Evolutionary conservation across 495 filamentous ascomycete genomes (phyloP).

Genomic region (Apiosordaria backusii): DNA sequence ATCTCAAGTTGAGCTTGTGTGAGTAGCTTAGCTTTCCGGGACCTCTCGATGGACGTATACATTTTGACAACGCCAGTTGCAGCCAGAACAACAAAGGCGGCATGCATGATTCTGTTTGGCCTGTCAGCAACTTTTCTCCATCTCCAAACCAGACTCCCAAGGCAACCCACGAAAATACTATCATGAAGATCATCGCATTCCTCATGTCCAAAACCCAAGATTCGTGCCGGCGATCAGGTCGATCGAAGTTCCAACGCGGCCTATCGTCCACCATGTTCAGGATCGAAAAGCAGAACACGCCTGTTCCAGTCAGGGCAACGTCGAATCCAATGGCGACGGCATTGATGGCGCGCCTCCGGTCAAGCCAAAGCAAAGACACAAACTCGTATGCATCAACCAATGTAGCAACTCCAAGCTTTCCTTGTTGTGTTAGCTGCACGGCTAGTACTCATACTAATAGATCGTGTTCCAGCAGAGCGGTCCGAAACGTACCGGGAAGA

Average conservation of each 20-base stretch:
- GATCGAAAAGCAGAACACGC: conserved; percentile 29
- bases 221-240: neutral
- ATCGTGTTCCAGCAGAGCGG: neutral
- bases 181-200: conserved; percentile 32
- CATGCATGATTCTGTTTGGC: conserved; percentile 21
- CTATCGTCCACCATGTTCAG: conserved; percentile 17
- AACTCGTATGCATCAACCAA: conserved; percentile 23
- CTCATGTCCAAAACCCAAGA: conserved; percentile 22
- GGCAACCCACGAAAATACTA: conserved; percentile 26
- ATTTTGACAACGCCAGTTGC: conserved; percentile 17
- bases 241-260: neutral
- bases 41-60: conserved; percentile 9
- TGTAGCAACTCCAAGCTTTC: conserved; percentile 18
- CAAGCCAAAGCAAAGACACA: conserved; percentile 19
- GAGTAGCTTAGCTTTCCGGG: neutral
- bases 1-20: conserved; percentile 22
- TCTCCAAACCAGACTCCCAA: no score
- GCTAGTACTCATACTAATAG: neutral
- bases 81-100: conserved; percentile 23
- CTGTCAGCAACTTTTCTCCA: neutral
- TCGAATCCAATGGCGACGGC: conserved; percentile 22
- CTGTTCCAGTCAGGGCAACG: conserved; percentile 16
- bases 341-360: conserved; percentile 22
- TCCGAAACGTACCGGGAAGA: conserved; percentile 25
- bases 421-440: neutral